Conservation (phyloP, 192 early-diverging fungal genomes). For the Coemansia sp. region DNA sequence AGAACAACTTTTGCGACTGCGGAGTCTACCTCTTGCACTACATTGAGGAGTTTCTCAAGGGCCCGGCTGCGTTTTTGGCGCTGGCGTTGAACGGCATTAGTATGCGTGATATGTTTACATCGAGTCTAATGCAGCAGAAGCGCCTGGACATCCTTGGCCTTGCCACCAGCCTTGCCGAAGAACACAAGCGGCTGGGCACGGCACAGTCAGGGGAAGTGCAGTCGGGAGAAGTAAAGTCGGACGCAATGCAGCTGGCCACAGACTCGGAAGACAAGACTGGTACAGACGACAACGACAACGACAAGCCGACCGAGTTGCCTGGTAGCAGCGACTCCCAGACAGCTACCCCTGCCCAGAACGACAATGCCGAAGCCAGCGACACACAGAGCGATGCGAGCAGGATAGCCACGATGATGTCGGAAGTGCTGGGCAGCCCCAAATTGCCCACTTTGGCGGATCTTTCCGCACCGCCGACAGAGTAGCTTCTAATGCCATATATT, state of each 20-base stretch:
- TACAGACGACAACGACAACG: neutral
- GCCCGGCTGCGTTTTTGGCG: conserved; percentile 35
- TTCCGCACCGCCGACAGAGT: neutral
- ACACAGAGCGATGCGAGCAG: neutral
- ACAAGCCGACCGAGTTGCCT: neutral
- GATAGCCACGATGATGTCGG: neutral
- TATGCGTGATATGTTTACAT: conserved; percentile 34
- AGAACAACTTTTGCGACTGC: conserved; percentile 82
- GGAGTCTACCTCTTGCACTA: conserved; percentile 85
- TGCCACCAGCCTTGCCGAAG: conserved; percentile 19
- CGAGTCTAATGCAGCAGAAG: conserved; percentile 28
- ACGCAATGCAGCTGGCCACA: too few relatives aligned
- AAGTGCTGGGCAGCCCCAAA: neutral
- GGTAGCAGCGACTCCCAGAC: neutral
- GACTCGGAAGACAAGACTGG: neutral
- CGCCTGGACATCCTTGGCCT: conserved; percentile 29
- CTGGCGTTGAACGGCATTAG: conserved; percentile 25
- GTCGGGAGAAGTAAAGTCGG: too few relatives aligned
- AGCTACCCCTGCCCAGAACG: too few relatives aligned
- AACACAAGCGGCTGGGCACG: neutral
- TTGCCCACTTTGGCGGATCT: neutral
- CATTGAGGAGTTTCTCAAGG: conserved; percentile 65
- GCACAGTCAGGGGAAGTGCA: neutral
- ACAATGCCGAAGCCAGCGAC: neutral
- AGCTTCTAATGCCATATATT: too few relatives aligned